Evolutionary conservation across 1,139 yeast genomes (phyloP).

Genomic region (Wickerhamomyces sp.): DNA sequence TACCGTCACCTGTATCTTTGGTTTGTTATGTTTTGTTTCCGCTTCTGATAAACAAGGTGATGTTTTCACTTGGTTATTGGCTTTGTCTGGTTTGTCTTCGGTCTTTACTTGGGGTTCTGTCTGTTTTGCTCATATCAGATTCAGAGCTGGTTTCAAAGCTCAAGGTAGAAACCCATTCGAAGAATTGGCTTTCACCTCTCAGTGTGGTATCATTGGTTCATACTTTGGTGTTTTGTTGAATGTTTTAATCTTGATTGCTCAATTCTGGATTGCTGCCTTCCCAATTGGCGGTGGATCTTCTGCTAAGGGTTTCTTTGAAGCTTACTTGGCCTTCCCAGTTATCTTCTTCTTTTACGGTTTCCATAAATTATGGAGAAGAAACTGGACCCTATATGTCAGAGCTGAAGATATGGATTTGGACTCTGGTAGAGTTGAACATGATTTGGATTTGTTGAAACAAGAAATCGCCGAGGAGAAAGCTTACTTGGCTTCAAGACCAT

Average conservation of each 20-base stretch:
- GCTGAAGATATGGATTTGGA: slow-evolving; percentile 41
- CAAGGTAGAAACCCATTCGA: slow-evolving; percentile 48
- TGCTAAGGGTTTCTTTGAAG: slow-evolving; percentile 54
- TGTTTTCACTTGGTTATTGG: slow-evolving; percentile 63
- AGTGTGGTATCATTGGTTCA: slow-evolving; percentile 52
- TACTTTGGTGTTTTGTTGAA: slow-evolving; percentile 42
- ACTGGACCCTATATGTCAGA: slow-evolving; percentile 30
- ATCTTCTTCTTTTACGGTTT: slow-evolving; percentile 39
- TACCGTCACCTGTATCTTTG: slow-evolving; percentile 41
- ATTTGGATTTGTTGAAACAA: slow-evolving; percentile 38
- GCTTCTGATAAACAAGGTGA: slow-evolving; percentile 51
- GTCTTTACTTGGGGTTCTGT: slow-evolving; percentile 67
- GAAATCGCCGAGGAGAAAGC: slow-evolving; percentile 44
- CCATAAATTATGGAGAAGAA: slow-evolving; percentile 36
- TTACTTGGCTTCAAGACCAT: slow-evolving; percentile 27
- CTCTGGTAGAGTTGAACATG: slow-evolving; percentile 45
- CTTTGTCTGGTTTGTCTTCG: slow-evolving; percentile 62
- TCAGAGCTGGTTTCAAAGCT: slow-evolving; percentile 54
- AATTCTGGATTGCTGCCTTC: slow-evolving; percentile 65
- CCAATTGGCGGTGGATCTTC: slow-evolving; percentile 51
- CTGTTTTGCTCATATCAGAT: slow-evolving; percentile 56
- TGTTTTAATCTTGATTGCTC: slow-evolving; percentile 47
- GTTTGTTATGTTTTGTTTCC: slow-evolving; percentile 54
- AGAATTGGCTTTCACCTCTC: slow-evolving; percentile 50
- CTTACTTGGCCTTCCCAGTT: slow-evolving; percentile 52